These are phyloP conservation scores for Avena atlantica DNA, from an alignment of 176 grass and related monocot genomes.

Conservation along the genomic window DNA sequence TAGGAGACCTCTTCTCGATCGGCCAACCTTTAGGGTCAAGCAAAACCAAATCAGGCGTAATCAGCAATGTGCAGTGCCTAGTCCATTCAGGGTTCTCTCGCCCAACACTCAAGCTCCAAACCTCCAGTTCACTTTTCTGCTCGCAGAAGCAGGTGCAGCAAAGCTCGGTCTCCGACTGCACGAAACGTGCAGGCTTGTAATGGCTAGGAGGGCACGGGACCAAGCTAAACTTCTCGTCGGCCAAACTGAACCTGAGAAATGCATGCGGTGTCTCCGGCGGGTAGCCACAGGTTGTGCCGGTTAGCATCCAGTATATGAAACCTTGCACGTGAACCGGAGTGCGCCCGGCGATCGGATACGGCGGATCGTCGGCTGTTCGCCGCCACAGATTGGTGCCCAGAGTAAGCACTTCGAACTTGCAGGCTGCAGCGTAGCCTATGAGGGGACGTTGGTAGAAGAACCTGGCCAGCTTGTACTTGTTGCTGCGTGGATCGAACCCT, in stretches of 20 bases:
- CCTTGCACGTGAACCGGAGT: conserved; percentile 10
- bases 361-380: not conserved
- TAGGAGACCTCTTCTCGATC: not conserved
- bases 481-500: conserved; percentile 6
- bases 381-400: conserved; percentile 18
- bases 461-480: not conserved
- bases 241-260: conserved; percentile 16
- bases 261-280: not conserved
- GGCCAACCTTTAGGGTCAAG: not conserved
- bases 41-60: not conserved
- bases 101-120: conserved; percentile 1
- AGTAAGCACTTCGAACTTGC: conserved; percentile 23
- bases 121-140: not conserved
- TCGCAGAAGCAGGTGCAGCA: not conserved
- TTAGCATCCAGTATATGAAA: not conserved
- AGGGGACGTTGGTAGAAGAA: not conserved
- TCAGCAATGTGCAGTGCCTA: not conserved
- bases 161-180: not conserved
- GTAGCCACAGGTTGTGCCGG: not conserved
- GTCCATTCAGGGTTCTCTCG: not conserved
- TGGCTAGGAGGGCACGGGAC: not conserved
- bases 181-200: not conserved
- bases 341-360: not conserved
- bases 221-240: conserved; percentile 9
- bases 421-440: not conserved